Conservation (phyloP, 2,329 filamentous ascomycete species). For the Sporothrix brasiliensis region DNA sequence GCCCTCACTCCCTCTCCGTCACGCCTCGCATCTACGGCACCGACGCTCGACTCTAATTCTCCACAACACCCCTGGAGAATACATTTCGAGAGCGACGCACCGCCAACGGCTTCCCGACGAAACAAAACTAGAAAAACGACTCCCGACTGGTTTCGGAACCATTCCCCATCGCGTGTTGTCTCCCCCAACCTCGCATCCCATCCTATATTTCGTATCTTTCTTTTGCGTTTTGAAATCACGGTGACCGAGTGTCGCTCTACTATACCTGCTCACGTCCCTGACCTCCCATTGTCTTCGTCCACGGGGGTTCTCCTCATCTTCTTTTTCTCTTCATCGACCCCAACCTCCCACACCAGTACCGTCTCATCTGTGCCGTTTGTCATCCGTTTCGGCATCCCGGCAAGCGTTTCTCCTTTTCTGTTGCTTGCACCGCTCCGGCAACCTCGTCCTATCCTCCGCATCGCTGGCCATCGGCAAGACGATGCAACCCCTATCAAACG, state of each 20-base stretch:
- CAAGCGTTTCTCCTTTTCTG: background rate
- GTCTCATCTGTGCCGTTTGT: background rate
- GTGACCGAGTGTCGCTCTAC: background rate
- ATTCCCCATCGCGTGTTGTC: background rate
- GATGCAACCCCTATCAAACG: conserved; percentile 5
- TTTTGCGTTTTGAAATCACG: background rate
- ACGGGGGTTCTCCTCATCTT: background rate
- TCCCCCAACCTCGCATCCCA: background rate
- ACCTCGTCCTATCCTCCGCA: background rate
- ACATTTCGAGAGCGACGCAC: background rate
- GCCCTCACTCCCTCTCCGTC: background rate
- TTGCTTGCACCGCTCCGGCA: background rate
- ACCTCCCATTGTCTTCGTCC: background rate
- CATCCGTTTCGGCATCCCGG: conserved; percentile 9
- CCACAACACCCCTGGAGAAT: conserved; percentile 7
- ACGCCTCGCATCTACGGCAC: background rate
- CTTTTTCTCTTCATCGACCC: background rate
- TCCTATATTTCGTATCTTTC: background rate
- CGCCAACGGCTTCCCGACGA: background rate
- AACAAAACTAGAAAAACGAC: background rate
- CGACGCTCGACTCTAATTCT: background rate
- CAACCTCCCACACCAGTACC: background rate
- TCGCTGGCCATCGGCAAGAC: background rate
- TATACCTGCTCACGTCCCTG: background rate
- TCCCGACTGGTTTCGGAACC: background rate